Base-by-base conservation (phyloP, 2,329 filamentous ascomycete genomes). In the Colletotrichum sp. region DNA sequence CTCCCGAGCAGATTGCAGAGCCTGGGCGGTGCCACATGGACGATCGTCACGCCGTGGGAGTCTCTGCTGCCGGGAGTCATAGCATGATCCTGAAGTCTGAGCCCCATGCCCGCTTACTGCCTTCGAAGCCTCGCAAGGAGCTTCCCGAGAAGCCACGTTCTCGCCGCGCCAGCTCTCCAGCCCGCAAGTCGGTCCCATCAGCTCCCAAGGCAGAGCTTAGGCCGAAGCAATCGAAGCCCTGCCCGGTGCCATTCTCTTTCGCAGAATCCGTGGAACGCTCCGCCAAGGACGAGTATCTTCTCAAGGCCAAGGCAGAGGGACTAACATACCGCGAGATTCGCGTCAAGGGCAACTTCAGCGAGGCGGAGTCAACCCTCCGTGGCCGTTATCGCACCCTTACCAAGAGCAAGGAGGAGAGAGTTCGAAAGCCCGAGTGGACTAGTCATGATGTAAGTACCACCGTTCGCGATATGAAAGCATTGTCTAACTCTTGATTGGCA, bases 341-440 rank as follows among this genome's bases (percentile, higher is more conserved):
- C 48, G 79, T 81, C 8, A 80, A 84, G 22, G 90, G 92, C 16
- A 84, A 86, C 2, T 93, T 93, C 77, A 83, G 81, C 1, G 92
- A 94, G 79, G 92, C 93, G 2, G 93, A 95, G 83, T 94, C 93
- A 13, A 96, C 94, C 1, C 86, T 96, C 48, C 89, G 94, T 16
- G 94, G 94, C 0, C 89, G 93, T 0, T 92, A 90, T 79, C 88
- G 94, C 6, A 91, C 89, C 4, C 82, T 95, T 79, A 94, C 91
- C 9, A 95, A 95, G 84, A 84, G 85, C 15, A 91, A 91, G 79
- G 86, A 89, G 39, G 88, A 91, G 72, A 87, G 94, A 8, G 90
- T 94, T 4, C 88, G 94, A 9, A 92, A 91, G 82, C 94, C 94
- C 0, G 84, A 89, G 73, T 96, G 94, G 93, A 87, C 83, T 1